Percentiles rank a stretch among this genome's conserved stretches.
phyloP scores from a whole-genome alignment of 768 basidiomycete species.

The Udeniomyces megalosporus region DNA sequence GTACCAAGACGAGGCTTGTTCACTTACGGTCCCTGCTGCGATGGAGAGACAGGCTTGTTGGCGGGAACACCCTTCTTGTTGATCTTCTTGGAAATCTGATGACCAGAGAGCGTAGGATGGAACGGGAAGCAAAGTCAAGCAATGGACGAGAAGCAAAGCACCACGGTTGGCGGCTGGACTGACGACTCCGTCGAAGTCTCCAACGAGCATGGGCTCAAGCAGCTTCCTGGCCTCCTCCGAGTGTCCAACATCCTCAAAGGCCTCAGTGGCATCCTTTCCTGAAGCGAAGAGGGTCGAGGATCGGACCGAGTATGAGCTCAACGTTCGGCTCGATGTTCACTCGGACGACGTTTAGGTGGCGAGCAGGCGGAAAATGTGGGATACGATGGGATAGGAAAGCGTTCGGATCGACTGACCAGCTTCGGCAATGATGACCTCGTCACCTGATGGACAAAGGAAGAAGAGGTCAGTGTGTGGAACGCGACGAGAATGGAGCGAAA shows the following conservation, averaged over 20 bases:
- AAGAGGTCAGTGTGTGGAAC: background rate
- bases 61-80: constrained; percentile 8
- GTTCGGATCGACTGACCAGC: constrained; percentile 36
- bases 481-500: background rate
- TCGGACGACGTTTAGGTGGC: too few relatives aligned
- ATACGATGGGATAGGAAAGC: too few relatives aligned
- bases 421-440: constrained; percentile 91
- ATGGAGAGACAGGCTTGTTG: constrained; percentile 13
- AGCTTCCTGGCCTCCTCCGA: constrained; percentile 90
- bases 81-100: constrained; percentile 1
- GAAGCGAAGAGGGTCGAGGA: too few relatives aligned
- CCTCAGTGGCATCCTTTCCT: constrained; percentile 68
- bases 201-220: constrained; percentile 60
- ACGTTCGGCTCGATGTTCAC: too few relatives aligned
- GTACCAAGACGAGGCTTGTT: constrained; percentile 6
- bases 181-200: constrained; percentile 57
- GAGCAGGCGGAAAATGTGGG: too few relatives aligned
- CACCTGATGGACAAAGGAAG: constrained; percentile 36
- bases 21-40: constrained; percentile 11
- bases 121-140: background rate
- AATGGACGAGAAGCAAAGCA: background rate
- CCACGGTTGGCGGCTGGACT: constrained; percentile 9
- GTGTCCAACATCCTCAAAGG: constrained; percentile 98
- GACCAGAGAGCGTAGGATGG: background rate
- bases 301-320: too few relatives aligned